These are phyloP conservation scores for Gamarada debralockiae DNA, from an alignment of 495 filamentous ascomycete genomes.

Conservation along the genomic window DNA sequence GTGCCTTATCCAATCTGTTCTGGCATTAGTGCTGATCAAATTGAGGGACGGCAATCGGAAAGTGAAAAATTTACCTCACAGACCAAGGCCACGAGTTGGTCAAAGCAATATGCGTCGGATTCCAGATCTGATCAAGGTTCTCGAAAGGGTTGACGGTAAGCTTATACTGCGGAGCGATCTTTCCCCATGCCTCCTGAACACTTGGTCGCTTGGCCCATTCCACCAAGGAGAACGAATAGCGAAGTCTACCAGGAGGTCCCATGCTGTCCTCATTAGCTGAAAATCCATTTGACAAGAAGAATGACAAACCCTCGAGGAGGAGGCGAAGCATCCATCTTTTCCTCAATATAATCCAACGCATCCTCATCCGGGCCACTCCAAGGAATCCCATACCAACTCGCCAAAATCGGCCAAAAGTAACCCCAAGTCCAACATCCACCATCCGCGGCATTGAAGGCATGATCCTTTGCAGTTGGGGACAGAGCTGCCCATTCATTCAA, in stretches of 20 bases:
- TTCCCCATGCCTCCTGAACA: slow-evolving; percentile 38
- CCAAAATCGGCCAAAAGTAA: slow-evolving; percentile 42
- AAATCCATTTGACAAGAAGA: too few species aligned
- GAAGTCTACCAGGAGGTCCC: slow-evolving; percentile 32
- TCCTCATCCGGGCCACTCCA: slow-evolving; percentile 23
- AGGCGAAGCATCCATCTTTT: too few species aligned
- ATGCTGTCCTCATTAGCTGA: too few species aligned
- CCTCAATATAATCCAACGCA: slow-evolving; percentile 20
- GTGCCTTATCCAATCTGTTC: slow-evolving; percentile 3
- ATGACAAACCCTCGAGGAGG: too few species aligned
- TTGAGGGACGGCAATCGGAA: not conserved
- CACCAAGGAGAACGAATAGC: slow-evolving; percentile 33
- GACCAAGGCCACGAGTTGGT: not conserved
- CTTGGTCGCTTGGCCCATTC: slow-evolving; percentile 41
- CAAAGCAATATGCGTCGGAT: not conserved
- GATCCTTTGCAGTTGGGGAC: slow-evolving; percentile 28
- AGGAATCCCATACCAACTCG: slow-evolving; percentile 39
- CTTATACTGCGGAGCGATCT: slow-evolving; percentile 15
- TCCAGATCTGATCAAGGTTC: slow-evolving; percentile 1
- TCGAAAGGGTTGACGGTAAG: not conserved
- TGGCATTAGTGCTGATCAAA: not conserved
- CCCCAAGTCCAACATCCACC: slow-evolving; percentile 38
- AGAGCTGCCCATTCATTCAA: slow-evolving; percentile 49
- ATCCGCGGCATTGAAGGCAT: slow-evolving; percentile 46
- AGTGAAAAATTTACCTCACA: slow-evolving; percentile 1